A percentile compares a stretch with the other conserved stretches of the same genome.
phyloP scores from a whole-genome alignment of 2,329 filamentous ascomycete genomes.

The Aureobasidium sp. region DNA sequence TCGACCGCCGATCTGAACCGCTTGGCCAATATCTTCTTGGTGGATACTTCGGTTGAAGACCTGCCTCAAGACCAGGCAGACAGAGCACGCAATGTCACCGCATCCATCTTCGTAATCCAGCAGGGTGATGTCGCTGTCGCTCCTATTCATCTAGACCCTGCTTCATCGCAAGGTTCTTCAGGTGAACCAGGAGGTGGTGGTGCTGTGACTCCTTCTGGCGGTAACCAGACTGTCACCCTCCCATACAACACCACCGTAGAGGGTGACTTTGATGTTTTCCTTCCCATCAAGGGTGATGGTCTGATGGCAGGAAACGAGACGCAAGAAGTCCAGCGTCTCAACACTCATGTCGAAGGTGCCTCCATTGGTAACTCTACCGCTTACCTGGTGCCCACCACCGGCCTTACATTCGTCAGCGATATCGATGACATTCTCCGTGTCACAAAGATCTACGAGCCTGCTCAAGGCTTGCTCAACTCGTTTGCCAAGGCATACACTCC shows the following conservation, averaged over 20 bases:
- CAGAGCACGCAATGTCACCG: conserved; percentile 67
- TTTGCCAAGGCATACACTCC: conserved; percentile 63
- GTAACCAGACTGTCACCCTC: conserved; percentile 55
- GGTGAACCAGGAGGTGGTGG: conserved; percentile 44
- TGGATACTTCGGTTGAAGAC: conserved; percentile 55
- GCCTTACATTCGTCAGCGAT: conserved; percentile 67
- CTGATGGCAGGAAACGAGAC: conserved; percentile 60
- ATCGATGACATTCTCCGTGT: conserved; percentile 76
- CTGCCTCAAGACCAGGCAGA: conserved; percentile 53
- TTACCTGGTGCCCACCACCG: conserved; percentile 64
- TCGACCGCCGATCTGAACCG: conserved; percentile 57
- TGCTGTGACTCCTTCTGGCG: conserved; percentile 49
- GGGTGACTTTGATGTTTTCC: conserved; percentile 68
- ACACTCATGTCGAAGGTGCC: conserved; percentile 57
- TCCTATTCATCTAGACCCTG: conserved; percentile 55
- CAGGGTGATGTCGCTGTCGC: conserved; percentile 56
- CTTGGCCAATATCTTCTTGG: conserved; percentile 63
- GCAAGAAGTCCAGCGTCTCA: conserved; percentile 57
- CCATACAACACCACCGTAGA: conserved; percentile 59
- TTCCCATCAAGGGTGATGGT: conserved; percentile 55
- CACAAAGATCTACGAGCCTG: conserved; percentile 72
- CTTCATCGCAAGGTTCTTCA: conserved; percentile 49
- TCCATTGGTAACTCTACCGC: conserved; percentile 67
- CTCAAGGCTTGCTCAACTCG: conserved; percentile 67
- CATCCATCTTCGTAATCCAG: conserved; percentile 68